phyloP scores from a whole-genome alignment of 2,329 filamentous ascomycete genomes.

The Myriosclerotinia curreyana region DNA sequence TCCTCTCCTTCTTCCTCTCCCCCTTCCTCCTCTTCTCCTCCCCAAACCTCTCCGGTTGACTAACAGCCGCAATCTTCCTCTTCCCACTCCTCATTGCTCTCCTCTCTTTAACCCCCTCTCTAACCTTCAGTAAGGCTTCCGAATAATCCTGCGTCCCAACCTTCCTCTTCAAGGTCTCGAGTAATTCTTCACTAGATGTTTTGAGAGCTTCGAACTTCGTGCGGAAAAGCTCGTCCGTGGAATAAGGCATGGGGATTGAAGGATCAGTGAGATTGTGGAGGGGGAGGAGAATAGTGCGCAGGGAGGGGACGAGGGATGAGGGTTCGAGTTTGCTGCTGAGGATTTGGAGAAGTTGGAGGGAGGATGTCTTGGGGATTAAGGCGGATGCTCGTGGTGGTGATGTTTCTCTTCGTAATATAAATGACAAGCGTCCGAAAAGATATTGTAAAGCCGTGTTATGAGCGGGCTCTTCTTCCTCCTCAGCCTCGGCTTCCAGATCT shows the following conservation, averaged over 20 bases:
- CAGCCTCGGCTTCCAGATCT: constrained; percentile 39
- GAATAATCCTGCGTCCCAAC: constrained; percentile 79
- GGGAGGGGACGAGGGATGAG: constrained; percentile 56
- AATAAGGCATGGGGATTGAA: constrained; percentile 67
- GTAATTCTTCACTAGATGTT: constrained; percentile 68
- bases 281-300: constrained; percentile 63
- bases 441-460: constrained; percentile 60
- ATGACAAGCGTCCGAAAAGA: constrained; percentile 74
- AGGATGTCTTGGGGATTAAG: constrained; percentile 70
- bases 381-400: constrained; percentile 58
- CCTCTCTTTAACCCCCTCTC: constrained; percentile 67
- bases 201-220: constrained; percentile 68
- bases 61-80: constrained; percentile 83
- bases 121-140: constrained; percentile 67
- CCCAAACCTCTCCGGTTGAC: constrained; percentile 74
- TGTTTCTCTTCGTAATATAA: constrained; percentile 73
- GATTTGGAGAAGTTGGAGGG: constrained; percentile 70
- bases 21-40: constrained; percentile 78
- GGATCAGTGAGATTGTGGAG: constrained; percentile 84
- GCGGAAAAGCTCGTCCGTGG: constrained; percentile 67
- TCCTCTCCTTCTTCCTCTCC: constrained; percentile 78
- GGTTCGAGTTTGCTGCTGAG: constrained; percentile 61
- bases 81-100: constrained; percentile 76
- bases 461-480: constrained; percentile 38
- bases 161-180: constrained; percentile 81